These are phyloP conservation scores for Colletotrichum phormii DNA, from an alignment of 2,329 filamentous ascomycete genomes.

Conservation along the genomic window DNA sequence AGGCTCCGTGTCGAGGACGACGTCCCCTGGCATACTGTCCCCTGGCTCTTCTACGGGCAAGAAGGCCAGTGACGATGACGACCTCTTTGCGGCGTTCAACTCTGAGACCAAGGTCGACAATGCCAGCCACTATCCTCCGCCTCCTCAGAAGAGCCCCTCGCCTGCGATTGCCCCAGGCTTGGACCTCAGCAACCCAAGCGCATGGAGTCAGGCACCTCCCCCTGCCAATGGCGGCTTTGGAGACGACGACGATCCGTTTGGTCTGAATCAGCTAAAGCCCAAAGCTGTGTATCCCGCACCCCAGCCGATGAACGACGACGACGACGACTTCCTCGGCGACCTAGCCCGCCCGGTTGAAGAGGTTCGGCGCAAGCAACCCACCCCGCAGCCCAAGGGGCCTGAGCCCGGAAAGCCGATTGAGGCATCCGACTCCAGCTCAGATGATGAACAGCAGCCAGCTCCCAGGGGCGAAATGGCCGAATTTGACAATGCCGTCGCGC, in stretches of 20 bases:
- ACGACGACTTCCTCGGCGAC: slow-evolving; percentile 75
- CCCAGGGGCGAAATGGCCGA: slow-evolving; percentile 45
- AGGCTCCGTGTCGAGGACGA: slow-evolving; percentile 58
- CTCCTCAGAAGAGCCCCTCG: slow-evolving; percentile 57
- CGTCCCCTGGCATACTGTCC: slow-evolving; percentile 53
- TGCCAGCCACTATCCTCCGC: slow-evolving; percentile 72
- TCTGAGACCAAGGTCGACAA: slow-evolving; percentile 75
- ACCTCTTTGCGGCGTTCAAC: slow-evolving; percentile 76
- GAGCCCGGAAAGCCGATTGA: slow-evolving; percentile 70
- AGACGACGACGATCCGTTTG: slow-evolving; percentile 92
- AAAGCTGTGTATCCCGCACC: slow-evolving; percentile 46
- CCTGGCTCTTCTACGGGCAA: slow-evolving; percentile 43
- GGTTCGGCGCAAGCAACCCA: slow-evolving; percentile 61
- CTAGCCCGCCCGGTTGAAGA: slow-evolving; percentile 74
- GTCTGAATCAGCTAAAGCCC: slow-evolving; percentile 73
- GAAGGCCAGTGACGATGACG: slow-evolving; percentile 63
- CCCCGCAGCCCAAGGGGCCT: slow-evolving; percentile 51
- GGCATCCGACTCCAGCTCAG: slow-evolving; percentile 58
- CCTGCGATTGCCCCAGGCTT: slow-evolving; percentile 56
- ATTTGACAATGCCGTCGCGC: slow-evolving; percentile 84
- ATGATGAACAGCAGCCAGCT: slow-evolving; percentile 54
- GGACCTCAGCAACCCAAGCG: slow-evolving; percentile 64
- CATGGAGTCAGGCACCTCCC: slow-evolving; percentile 59
- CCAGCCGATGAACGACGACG: slow-evolving; percentile 46
- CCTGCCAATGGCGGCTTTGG: slow-evolving; percentile 51